Evolutionary conservation across 2,329 filamentous ascomycete genomes (phyloP).

Genomic region (Chaetomiaceae sp.): DNA sequence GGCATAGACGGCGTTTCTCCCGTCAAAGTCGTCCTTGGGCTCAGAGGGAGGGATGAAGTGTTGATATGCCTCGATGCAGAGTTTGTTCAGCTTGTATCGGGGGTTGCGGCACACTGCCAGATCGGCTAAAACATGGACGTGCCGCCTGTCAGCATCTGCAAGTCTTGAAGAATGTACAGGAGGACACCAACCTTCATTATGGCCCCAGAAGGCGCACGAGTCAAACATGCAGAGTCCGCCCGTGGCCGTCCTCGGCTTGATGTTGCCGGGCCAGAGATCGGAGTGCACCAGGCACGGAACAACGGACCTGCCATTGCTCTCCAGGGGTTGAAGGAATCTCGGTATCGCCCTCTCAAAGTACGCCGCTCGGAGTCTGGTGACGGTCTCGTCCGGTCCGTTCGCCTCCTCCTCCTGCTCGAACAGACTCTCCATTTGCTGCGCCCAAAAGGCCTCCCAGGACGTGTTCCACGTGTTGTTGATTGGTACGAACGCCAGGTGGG

Average conservation of each 20-base stretch:
- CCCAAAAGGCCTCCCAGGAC: constrained; percentile 25
- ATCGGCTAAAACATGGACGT: too few relatives aligned
- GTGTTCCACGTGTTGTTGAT: constrained; percentile 21
- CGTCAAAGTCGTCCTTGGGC: too few relatives aligned
- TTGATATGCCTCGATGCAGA: too few relatives aligned
- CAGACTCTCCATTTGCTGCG: constrained; percentile 18
- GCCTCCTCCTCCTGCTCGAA: constrained; percentile 21
- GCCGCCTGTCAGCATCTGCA: too few relatives aligned
- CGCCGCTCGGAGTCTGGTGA: constrained; percentile 14
- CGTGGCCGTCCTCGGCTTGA: constrained; percentile 16
- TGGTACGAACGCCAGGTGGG: constrained; percentile 17
- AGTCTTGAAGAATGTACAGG: too few relatives aligned
- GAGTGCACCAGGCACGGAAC: constrained; percentile 24
- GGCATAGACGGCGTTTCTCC: too few relatives aligned
- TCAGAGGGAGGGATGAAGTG: too few relatives aligned
- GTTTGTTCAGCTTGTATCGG: too few relatives aligned
- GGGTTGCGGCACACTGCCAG: too few relatives aligned
- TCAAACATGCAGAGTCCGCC: constrained; percentile 22
- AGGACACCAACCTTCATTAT: constrained; percentile 27
- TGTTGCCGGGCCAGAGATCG: constrained; percentile 25
- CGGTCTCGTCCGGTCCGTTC: constrained; percentile 15
- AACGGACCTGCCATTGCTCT: constrained; percentile 22
- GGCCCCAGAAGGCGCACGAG: constrained; percentile 23
- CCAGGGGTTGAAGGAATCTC: constrained; percentile 21
- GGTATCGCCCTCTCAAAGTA: constrained; percentile 24